Base-by-base conservation (phyloP, 352 stramenopile genomes). In the Pythium phragmiticola region DNA sequence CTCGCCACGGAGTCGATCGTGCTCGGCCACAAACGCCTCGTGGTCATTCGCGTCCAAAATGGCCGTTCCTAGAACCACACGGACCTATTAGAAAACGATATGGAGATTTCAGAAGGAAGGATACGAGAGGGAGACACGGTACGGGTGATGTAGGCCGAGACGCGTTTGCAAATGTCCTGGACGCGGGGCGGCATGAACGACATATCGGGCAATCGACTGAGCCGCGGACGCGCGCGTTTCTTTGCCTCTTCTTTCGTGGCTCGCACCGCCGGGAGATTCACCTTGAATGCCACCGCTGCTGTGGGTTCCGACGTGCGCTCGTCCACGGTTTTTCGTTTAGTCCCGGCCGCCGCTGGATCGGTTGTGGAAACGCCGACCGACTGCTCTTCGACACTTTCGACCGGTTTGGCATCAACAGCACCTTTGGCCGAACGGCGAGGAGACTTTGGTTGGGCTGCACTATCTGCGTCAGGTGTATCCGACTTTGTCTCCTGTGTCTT, bases 11-110 rank as follows among this genome's bases (percentile, higher is more conserved):
- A 87, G 77, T 14, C 70, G 63, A 41, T 85, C 74, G 50, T 89
- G 69, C 53, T 80, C 82, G 28, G 75, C 53, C 16, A 75, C 52
- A 46, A 92, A 89, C 19, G 66, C 69, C 12, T 78, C 55, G 57
- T 87, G 84, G 74, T 92, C 83, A 26, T 48, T 63, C n/a, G 78
- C 76, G 45, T 92, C 83, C 39, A 88, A 65, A 37, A 92, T 81
- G 3, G 75, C 72, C 7, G 83, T 82, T 12, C 69, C 65, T 73
- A 51, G 12, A 57, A 8, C 19, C 26, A 34, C 21, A 12, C 28
- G 8, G 33, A 36, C 4, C 33, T n/a, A 16, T 56, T 43, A 56
- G 49, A n/a, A n/a, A 41, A 19, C 13, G 8, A 7, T 56, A 34
- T 2, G 47, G 16, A 58, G 5, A 41, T 30, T 41, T 7, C 21